Evolutionary conservation across 768 basidiomycete species (phyloP).

Genomic region (Boletus pseudopeckii): DNA sequence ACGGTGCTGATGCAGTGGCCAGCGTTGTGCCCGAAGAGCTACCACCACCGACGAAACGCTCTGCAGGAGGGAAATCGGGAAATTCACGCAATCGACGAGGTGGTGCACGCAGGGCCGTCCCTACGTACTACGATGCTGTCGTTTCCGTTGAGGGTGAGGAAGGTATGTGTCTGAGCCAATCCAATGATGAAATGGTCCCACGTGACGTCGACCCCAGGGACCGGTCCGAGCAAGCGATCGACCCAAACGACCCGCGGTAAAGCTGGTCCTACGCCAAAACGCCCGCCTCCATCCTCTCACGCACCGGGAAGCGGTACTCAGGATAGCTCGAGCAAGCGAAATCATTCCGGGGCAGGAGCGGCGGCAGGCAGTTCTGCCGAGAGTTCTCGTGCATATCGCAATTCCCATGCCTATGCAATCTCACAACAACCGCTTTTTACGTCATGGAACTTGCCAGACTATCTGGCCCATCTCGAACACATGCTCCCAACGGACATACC

Average conservation of each 20-base stretch:
- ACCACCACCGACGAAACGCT: constrained; percentile 36
- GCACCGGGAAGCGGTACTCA: constrained; percentile 33
- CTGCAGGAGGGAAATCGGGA: constrained; percentile 23
- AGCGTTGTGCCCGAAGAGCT: constrained; percentile 39
- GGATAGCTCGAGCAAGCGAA: constrained; percentile 50
- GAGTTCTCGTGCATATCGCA: constrained; percentile 65
- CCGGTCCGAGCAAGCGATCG: constrained; percentile 34
- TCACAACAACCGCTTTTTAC: constrained; percentile 77
- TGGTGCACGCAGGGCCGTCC: constrained; percentile 27
- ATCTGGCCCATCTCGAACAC: constrained; percentile 80
- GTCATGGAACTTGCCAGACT: constrained; percentile 91
- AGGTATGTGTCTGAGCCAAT: constrained; percentile 41
- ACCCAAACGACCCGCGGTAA: constrained; percentile 40
- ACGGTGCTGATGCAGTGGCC: constrained; percentile 43
- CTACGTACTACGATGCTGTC: constrained; percentile 22
- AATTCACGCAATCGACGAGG: constrained; percentile 31
- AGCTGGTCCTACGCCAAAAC: constrained; percentile 29
- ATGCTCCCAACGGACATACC: constrained; percentile 78
- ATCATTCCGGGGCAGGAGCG: constrained; percentile 37
- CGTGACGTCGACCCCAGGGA: constrained; percentile 37
- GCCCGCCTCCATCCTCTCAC: constrained; percentile 30
- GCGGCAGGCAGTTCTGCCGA: constrained; percentile 41
- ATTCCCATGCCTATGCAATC: constrained; percentile 75
- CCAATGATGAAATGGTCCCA: constrained; percentile 22
- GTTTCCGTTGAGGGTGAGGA: constrained; percentile 55